Percentiles rank a stretch among this genome's conserved stretches.
Evolutionary conservation across 2,329 filamentous ascomycete species (phyloP).

Genomic region (Colletotrichum sublineola): DNA sequence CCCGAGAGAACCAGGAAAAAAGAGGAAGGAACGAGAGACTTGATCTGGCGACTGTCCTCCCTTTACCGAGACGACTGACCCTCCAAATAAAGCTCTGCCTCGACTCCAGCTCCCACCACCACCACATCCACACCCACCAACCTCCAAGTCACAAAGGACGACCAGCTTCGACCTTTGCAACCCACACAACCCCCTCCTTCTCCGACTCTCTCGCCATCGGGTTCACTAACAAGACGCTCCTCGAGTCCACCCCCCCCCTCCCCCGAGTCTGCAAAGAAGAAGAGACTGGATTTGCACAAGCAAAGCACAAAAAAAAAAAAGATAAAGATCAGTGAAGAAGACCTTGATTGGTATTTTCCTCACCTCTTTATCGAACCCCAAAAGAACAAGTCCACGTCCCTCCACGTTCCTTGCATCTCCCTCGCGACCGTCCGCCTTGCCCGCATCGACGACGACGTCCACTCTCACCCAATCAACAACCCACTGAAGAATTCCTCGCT

Average conservation of each 20-base stretch:
- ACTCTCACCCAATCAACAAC: constrained; percentile 22
- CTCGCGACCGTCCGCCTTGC: constrained; percentile 32
- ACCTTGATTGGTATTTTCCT: constrained; percentile 58
- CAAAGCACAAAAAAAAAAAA: not conserved
- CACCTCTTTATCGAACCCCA: constrained; percentile 35
- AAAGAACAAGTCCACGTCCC: constrained; percentile 24
- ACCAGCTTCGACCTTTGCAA: constrained; percentile 28
- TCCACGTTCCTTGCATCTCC: constrained; percentile 33
- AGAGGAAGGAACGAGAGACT: constrained; percentile 43
- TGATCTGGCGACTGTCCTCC: constrained; percentile 47
- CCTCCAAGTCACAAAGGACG: constrained; percentile 5
- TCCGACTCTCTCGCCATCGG: constrained; percentile 44
- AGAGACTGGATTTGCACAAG: constrained; percentile 47
- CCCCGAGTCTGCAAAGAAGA: constrained; percentile 38
- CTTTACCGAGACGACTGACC: constrained; percentile 38
- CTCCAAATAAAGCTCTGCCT: constrained; percentile 24
- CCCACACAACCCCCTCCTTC: constrained; percentile 16
- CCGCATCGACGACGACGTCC: constrained; percentile 21
- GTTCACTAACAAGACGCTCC: constrained; percentile 30
- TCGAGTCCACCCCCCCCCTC: constrained; percentile 19
- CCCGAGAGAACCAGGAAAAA: constrained; percentile 43
- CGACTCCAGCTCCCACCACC: constrained; percentile 22
- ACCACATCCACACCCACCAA: constrained; percentile 15
- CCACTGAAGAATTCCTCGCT: constrained; percentile 57
- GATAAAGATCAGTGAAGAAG: constrained; percentile 43